phyloP scores from a whole-genome alignment of 2,329 filamentous ascomycete species.

The Colletotrichum caudatum region DNA sequence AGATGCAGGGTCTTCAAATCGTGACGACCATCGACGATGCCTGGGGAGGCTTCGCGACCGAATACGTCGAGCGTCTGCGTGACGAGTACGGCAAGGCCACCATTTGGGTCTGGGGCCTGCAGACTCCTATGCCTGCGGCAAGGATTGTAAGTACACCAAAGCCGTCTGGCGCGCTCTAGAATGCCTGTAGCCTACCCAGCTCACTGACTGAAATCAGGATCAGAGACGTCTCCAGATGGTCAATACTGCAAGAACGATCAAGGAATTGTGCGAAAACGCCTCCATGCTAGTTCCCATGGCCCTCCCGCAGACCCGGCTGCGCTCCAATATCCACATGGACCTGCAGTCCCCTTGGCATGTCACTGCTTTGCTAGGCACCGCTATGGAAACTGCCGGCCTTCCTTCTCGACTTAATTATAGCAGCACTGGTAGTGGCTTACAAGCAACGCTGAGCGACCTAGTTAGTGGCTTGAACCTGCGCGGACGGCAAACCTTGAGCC shows the following conservation, averaged over 20 bases:
- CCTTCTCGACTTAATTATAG: constrained; percentile 75
- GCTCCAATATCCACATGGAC: constrained; percentile 71
- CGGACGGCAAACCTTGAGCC: constrained; percentile 83
- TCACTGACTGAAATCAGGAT: constrained; percentile 53
- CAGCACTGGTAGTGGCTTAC: constrained; percentile 48
- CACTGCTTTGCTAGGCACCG: constrained; percentile 80
- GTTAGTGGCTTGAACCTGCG: constrained; percentile 77
- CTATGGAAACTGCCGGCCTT: constrained; percentile 82
- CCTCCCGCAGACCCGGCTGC: constrained; percentile 68
- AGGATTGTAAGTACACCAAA: constrained; percentile 20
- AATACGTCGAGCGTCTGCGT: constrained; percentile 80
- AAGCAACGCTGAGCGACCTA: constrained; percentile 70
- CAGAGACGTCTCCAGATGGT: constrained; percentile 73
- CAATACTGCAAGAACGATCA: constrained; percentile 80
- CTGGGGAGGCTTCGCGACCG: constrained; percentile 82
- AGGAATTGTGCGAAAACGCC: constrained; percentile 75
- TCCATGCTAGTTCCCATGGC: constrained; percentile 84
- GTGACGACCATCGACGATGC: constrained; percentile 80
- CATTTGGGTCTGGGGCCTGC: constrained; percentile 88
- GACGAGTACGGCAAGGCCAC: constrained; percentile 93
- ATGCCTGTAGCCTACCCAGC: neutral
- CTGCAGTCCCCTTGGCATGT: constrained; percentile 80
- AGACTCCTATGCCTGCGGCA: constrained; percentile 63
- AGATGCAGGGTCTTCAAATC: constrained; percentile 88
- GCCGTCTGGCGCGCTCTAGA: neutral